Evolutionary conservation across 257 asterid genomes (phyloP).

Genomic region (Solanum chmielewskii): DNA sequence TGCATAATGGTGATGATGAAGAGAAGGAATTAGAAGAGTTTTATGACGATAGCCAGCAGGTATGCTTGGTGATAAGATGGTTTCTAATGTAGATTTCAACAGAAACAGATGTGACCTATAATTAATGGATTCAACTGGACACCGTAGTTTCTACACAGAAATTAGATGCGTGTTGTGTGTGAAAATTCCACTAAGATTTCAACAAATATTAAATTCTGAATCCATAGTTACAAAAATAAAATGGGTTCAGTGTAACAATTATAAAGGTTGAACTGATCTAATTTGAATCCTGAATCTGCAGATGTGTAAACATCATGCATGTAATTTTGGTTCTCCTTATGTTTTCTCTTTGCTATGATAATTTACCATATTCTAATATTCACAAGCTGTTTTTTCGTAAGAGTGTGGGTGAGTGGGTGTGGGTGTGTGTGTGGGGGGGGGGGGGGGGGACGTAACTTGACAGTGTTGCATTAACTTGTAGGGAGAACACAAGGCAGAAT

Average conservation of each 20-base stretch:
- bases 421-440: not conserved
- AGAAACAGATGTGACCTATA: not conserved
- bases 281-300: not conserved
- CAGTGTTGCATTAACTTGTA: not conserved
- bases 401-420: not conserved
- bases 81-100: not conserved
- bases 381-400: not conserved
- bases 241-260: not conserved
- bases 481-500: not conserved
- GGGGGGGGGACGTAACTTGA: not conserved
- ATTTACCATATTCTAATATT: not conserved
- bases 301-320: not conserved
- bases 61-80: not conserved
- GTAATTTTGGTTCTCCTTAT: not conserved
- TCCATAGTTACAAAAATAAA: not conserved
- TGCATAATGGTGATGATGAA: not conserved
- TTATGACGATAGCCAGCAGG: constrained; percentile 89
- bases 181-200: not conserved
- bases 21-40: constrained; percentile 85
- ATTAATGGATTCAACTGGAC: not conserved
- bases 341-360: not conserved
- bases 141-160: not conserved
- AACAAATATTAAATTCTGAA: not conserved
- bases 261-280: not conserved
- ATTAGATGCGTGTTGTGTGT: not conserved